Conservation (phyloP, 495 filamentous ascomycete genomes). For the Venustampulla echinocandica region DNA sequence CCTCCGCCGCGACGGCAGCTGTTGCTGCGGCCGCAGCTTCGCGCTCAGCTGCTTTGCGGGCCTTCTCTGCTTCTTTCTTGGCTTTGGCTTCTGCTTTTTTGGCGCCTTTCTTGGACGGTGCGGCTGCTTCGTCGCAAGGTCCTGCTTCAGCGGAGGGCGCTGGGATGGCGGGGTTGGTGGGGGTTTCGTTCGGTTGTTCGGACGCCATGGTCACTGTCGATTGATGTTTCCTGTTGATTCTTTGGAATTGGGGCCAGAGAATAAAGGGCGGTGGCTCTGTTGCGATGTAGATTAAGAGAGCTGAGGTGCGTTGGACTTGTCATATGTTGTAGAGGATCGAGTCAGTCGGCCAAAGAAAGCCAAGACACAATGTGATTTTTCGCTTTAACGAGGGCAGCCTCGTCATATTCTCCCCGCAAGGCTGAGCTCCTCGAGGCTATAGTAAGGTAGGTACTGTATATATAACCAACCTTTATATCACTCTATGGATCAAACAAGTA, state of each 20-base stretch:
- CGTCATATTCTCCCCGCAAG: too few relatives aligned
- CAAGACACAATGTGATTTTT: too few relatives aligned
- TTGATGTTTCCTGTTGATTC: not conserved
- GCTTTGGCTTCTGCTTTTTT: constrained; percentile 46
- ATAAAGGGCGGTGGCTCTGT: too few relatives aligned
- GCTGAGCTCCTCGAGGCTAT: too few relatives aligned
- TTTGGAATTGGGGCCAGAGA: too few relatives aligned
- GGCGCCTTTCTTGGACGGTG: constrained; percentile 43
- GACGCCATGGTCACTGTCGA: constrained; percentile 11
- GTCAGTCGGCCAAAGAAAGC: too few relatives aligned
- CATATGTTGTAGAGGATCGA: too few relatives aligned
- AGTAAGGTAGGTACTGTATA: too few relatives aligned
- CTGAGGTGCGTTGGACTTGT: constrained; percentile 3
- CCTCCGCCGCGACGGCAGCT: constrained; percentile 47
- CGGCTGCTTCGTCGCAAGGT: constrained; percentile 3
- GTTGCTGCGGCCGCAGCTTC: constrained; percentile 31
- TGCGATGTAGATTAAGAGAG: not conserved
- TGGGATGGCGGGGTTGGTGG: constrained; percentile 16
- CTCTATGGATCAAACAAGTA: too few relatives aligned
- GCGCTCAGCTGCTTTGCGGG: constrained; percentile 40
- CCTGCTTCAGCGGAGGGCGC: constrained; percentile 3
- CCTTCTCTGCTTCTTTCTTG: constrained; percentile 44
- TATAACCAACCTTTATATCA: too few relatives aligned
- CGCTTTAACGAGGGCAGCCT: too few relatives aligned
- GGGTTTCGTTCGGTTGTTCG: constrained; percentile 18